Conservation (phyloP, 352 stramenopile species). For the Pythium phragmitis region DNA sequence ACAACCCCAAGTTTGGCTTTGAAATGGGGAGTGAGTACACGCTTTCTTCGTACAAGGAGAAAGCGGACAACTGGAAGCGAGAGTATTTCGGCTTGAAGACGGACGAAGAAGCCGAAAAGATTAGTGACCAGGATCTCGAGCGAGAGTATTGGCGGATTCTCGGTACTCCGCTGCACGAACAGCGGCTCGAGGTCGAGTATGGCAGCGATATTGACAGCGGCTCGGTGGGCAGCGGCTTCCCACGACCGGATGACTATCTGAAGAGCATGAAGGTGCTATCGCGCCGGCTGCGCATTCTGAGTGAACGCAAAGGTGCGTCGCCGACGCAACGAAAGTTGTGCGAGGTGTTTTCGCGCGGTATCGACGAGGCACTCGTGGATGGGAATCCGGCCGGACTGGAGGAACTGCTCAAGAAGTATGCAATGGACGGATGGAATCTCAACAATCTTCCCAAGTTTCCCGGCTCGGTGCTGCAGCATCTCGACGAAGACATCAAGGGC, state of each 20-base stretch:
- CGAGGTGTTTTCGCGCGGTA: constrained; percentile 57
- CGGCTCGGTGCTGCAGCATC: constrained; percentile 93
- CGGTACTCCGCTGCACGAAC: constrained; percentile 68
- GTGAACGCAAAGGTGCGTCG: constrained; percentile 22
- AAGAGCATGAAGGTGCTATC: constrained; percentile 52
- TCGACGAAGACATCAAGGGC: constrained; percentile 97
- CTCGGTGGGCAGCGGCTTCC: constrained; percentile 86
- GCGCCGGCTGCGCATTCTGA: constrained; percentile 56
- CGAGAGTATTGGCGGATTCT: constrained; percentile 89
- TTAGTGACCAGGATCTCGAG: constrained; percentile 76
- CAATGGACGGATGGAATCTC: constrained; percentile 94
- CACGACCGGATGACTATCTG: constrained; percentile 50
- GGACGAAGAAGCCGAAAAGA: constrained; percentile 36
- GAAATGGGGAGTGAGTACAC: constrained; percentile 82
- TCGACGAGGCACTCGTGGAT: constrained; percentile 26
- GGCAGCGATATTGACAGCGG: constrained; percentile 91
- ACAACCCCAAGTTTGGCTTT: constrained; percentile 77
- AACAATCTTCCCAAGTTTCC: constrained; percentile 97
- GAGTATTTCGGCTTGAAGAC: constrained; percentile 64
- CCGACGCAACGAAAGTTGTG: constrained; percentile 32
- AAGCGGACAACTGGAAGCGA: constrained; percentile 79
- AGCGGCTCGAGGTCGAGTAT: constrained; percentile 89
- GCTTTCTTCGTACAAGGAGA: constrained; percentile 79
- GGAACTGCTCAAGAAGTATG: constrained; percentile 71
- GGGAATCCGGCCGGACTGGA: constrained; percentile 39